Conservation (phyloP, 495 filamentous ascomycete genomes). For the Beverwykella pulmonaria region DNA sequence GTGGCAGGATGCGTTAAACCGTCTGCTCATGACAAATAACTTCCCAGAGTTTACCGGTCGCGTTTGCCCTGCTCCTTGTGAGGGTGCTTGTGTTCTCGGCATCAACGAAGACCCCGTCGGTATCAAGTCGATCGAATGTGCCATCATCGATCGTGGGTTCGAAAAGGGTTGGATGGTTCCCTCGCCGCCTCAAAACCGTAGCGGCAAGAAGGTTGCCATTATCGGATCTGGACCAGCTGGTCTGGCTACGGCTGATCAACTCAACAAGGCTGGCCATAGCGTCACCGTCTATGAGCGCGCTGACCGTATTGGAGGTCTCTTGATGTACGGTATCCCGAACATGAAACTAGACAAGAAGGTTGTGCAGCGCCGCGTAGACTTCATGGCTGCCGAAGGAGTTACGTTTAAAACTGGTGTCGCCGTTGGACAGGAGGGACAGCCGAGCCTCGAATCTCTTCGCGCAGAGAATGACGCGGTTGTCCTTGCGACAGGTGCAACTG, state of each 20-base stretch:
- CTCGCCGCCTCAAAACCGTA: constrained; percentile 73
- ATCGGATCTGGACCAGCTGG: constrained; percentile 95
- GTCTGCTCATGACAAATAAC: constrained; percentile 98
- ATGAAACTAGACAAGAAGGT: constrained; percentile 99
- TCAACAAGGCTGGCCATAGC: constrained; percentile 88
- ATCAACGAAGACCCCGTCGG: constrained; percentile 98
- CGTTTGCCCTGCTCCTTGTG: constrained; percentile 96
- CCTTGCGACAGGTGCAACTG: constrained; percentile 95
- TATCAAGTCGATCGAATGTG: constrained; percentile 99
- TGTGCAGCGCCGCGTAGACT: constrained; percentile 92
- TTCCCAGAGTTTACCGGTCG: constrained; percentile 99
- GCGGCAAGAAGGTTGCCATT: constrained; percentile 87
- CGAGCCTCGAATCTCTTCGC: constrained; percentile 76
- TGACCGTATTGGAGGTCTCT: constrained; percentile 87
- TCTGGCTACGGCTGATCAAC: constrained; percentile 89
- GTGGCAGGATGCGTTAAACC: constrained; percentile 94
- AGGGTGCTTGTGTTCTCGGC: constrained; percentile 94
- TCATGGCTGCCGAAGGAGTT: constrained; percentile 93
- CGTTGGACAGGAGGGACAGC: constrained; percentile 79
- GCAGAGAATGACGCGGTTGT: constrained; percentile 81
- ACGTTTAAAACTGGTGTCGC: constrained; percentile 75
- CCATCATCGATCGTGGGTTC: constrained; percentile 98
- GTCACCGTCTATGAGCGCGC: constrained; percentile 97
- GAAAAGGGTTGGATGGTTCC: constrained; percentile 99
- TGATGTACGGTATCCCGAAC: constrained; percentile 99